Base-by-base conservation (phyloP, 179 eudicot genomes). In the Monotropa hypopitys region DNA sequence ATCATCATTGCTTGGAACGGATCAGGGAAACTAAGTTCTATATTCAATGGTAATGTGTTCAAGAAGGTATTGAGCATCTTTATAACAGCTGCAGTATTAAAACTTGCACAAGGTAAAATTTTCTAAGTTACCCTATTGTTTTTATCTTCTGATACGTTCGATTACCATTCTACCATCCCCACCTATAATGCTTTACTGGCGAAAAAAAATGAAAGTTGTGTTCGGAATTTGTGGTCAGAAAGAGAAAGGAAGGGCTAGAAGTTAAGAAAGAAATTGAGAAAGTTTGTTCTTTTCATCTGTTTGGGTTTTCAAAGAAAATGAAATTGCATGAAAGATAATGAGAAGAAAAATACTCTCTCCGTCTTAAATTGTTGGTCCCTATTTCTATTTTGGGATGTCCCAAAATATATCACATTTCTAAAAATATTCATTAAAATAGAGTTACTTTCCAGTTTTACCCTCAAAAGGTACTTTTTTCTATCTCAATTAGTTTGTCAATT, bases 1-100 rank as follows among this genome's bases (percentile, higher is more conserved):
- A 89, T 96, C 70, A 91, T 96, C 78, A 84, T 94, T 83, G 94
- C 97, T 30, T 96, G 98, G 99, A 88, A 90, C 74, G 96, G 98
- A 26, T 84, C 91, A 4, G 99, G 99, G 69, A 83, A 89, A 38
- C 87, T 83, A 59, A 82, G 87, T 84, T 83, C 86, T 62, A 79
- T 92, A 63, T 89, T 96, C 80, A 85, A 87, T 63, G 84, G 84
- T 18, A 82, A 82, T 70, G 88, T 88, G 54, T 96, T 96, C 87
- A 91, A 88, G 81, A 89, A 87, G 85, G 98, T 94, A 30, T 77
- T 94, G 80, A 96, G 98, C 83, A 85, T 96, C 78, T 96, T 96
- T 82, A 96, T 96, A 57, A 96, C 98, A 49, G 93, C 99, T 78
- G 95, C 99, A 23, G 84, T 96, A 78, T 82, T 96, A 62, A 90